These are phyloP conservation scores for Meredithiella fracta DNA, from an alignment of 2,329 filamentous ascomycete species.

Conservation along the genomic window DNA sequence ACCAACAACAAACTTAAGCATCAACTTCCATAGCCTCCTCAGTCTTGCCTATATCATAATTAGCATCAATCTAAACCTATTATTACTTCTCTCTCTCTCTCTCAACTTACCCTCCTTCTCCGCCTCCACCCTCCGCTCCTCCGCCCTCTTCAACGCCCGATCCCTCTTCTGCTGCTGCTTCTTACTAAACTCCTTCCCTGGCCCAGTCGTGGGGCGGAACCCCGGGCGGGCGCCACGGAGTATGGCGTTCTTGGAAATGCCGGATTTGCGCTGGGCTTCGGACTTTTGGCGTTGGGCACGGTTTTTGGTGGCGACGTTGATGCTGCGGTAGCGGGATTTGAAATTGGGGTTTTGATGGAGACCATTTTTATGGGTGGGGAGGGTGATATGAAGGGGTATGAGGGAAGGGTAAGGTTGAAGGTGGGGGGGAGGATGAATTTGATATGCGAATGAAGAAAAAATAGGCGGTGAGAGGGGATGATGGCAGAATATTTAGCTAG, in stretches of 20 bases:
- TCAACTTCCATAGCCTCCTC: slow-evolving; percentile 3
- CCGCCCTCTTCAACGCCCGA: slow-evolving; percentile 34
- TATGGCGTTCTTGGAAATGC: slow-evolving; percentile 27
- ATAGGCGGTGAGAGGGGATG: slow-evolving; percentile 9
- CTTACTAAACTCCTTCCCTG: slow-evolving; percentile 31
- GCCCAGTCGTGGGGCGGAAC: slow-evolving; percentile 39
- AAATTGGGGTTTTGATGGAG: slow-evolving; percentile 44
- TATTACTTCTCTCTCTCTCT: background rate
- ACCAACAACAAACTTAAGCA: background rate
- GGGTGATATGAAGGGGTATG: background rate
- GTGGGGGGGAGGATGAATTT: background rate
- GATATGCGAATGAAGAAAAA: slow-evolving; percentile 10
- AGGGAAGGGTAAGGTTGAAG: background rate
- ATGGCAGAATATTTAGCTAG: slow-evolving; percentile 1
- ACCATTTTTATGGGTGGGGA: slow-evolving; percentile 25
- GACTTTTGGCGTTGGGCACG: slow-evolving; percentile 29
- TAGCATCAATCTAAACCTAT: background rate
- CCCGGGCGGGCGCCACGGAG: slow-evolving; percentile 35
- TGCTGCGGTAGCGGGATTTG: slow-evolving; percentile 36
- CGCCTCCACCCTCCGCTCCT: slow-evolving; percentile 35
- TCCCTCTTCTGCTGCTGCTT: slow-evolving; percentile 42
- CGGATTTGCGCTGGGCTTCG: slow-evolving; percentile 23
- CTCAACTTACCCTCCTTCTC: slow-evolving; percentile 24
- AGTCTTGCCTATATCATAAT: background rate
- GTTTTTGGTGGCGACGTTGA: slow-evolving; percentile 28